These are phyloP conservation scores for Flaveria robusta DNA, from an alignment of 129 eudicot species.

Conservation along the genomic window DNA sequence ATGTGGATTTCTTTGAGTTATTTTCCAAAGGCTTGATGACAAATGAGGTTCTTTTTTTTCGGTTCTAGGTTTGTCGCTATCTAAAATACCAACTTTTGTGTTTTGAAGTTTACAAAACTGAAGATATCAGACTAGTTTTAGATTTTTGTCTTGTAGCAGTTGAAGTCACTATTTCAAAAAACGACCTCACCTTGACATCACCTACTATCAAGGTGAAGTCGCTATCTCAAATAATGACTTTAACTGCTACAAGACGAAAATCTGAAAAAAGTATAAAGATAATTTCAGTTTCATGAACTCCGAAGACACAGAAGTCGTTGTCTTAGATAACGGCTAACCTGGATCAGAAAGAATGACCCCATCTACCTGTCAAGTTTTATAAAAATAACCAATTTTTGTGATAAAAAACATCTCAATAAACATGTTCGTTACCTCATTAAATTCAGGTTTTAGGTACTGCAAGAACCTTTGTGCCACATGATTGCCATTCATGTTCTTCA, in stretches of 20 bases:
- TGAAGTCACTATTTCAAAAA: no score
- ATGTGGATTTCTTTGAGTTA: no score
- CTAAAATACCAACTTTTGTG: neutral
- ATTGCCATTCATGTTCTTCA: constrained; percentile 65
- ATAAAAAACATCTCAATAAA: neutral
- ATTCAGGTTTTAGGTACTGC: constrained; percentile 52
- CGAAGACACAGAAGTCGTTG: neutral
- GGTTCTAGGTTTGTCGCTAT: no score
- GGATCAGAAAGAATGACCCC: neutral
- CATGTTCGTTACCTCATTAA: constrained; percentile 44
- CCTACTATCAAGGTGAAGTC: neutral
- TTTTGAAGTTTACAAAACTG: neutral
- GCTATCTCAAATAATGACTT: neutral
- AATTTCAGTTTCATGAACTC: neutral
- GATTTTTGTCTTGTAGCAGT: neutral
- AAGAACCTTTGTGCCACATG: constrained; percentile 67
- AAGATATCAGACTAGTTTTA: no score
- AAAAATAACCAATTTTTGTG: neutral
- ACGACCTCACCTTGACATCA: no score
- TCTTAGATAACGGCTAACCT: neutral
- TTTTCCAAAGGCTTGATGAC: no score
- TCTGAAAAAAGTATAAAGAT: neutral
- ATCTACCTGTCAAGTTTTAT: neutral
- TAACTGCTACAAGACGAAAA: neutral
- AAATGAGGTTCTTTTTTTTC: no score